Evolutionary conservation across 176 grass and related monocot species (phyloP).

Genomic region (Aegilops bicornis): DNA sequence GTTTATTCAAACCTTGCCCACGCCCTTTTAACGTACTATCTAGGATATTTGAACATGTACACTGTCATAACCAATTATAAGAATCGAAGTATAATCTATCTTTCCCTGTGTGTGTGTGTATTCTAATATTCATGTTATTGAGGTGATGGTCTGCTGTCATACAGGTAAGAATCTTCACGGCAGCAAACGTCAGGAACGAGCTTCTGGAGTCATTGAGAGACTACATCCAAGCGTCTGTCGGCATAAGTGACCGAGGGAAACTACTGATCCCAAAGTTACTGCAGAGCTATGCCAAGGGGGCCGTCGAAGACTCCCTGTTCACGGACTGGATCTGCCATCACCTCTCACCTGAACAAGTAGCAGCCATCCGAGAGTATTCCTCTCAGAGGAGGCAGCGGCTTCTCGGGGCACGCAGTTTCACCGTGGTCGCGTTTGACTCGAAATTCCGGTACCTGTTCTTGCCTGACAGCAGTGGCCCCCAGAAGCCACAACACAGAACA

Average conservation of each 20-base stretch:
- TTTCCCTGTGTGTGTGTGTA: neutral
- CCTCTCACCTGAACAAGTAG: conserved; percentile 72
- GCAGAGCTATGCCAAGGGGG: conserved; percentile 74
- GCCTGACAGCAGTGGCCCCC: conserved; percentile 44
- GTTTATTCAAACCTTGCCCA: neutral
- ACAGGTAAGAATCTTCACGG: conserved; percentile 86
- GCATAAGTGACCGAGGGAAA: conserved; percentile 78
- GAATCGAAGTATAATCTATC: neutral
- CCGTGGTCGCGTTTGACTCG: conserved; percentile 54
- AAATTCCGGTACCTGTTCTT: conserved; percentile 88
- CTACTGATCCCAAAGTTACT: conserved; percentile 85
- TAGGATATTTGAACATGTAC: neutral
- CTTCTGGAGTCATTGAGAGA: conserved; percentile 79
- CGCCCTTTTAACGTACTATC: neutral
- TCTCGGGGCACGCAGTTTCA: conserved; percentile 60
- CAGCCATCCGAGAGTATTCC: conserved; percentile 51
- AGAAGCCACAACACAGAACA: conserved; percentile 27
- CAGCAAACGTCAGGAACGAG: conserved; percentile 61
- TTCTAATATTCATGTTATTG: neutral
- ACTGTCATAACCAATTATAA: neutral
- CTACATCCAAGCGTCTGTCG: conserved; percentile 75
- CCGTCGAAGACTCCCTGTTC: conserved; percentile 76
- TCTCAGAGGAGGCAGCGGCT: conserved; percentile 71
- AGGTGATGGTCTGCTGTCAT: conserved; percentile 9
- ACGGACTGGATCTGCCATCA: conserved; percentile 86